phyloP scores from a whole-genome alignment of 1,284 basidiomycete species.

The Meripilus lineatus region DNA sequence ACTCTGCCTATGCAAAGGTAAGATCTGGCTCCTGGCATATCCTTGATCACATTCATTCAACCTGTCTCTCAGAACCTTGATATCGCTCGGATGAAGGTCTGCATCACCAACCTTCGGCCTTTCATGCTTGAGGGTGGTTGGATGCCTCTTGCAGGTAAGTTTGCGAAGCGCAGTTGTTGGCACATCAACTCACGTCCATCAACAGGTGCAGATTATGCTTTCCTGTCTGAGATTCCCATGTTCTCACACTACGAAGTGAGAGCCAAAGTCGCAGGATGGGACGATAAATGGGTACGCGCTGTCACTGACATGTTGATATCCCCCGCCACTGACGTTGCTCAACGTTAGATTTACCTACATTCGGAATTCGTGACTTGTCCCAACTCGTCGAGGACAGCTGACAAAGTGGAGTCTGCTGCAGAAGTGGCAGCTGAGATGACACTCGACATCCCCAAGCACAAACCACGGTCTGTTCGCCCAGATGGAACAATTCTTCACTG shows the following conservation, averaged over 20 bases:
- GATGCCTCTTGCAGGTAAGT: slow-evolving; percentile 4
- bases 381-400: background rate
- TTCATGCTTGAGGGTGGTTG: slow-evolving; percentile 8
- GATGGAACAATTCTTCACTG: slow-evolving; percentile 58
- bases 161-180: background rate
- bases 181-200: background rate
- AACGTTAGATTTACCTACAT: slow-evolving; percentile 2
- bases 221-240: slow-evolving; percentile 72
- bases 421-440: slow-evolving; percentile 1
- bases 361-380: slow-evolving; percentile 6
- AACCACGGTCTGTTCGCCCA: too few relatives aligned
- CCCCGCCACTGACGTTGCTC: background rate
- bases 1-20: slow-evolving; percentile 67
- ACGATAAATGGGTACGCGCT: slow-evolving; percentile 74
- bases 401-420: background rate
- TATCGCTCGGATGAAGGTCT: slow-evolving; percentile 2
- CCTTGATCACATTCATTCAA: background rate
- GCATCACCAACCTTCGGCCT: background rate
- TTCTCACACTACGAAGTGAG: slow-evolving; percentile 61
- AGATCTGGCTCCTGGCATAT: background rate
- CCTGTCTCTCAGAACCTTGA: slow-evolving; percentile 1
- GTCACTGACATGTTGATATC: background rate
- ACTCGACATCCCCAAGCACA: too few relatives aligned
- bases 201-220: slow-evolving; percentile 58
- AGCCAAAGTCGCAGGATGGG: slow-evolving; percentile 61